Evolutionary conservation across 2,329 filamentous ascomycete genomes (phyloP).

Genomic region (Ambrosiella xylebori): DNA sequence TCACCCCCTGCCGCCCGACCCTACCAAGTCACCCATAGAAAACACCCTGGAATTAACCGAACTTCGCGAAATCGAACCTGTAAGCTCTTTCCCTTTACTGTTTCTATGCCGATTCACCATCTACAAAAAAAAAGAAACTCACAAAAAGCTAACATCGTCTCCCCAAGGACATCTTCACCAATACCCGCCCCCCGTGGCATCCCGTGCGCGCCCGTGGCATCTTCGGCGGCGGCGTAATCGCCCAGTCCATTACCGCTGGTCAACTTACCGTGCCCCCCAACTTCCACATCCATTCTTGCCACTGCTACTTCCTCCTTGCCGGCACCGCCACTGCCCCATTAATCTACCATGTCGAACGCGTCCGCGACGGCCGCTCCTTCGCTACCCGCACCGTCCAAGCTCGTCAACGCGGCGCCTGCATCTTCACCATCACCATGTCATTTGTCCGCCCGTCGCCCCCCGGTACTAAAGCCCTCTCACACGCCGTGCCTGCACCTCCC

Average conservation of each 20-base stretch:
- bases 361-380: constrained; percentile 78
- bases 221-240: constrained; percentile 84
- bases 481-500: constrained; percentile 44
- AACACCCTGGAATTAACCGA: constrained; percentile 77
- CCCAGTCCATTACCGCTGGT: constrained; percentile 74
- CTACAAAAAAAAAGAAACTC: too few species aligned
- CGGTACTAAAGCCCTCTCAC: constrained; percentile 36
- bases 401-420: constrained; percentile 67
- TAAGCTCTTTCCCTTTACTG: constrained; percentile 24
- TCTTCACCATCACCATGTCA: constrained; percentile 89
- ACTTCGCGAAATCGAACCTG: constrained; percentile 55
- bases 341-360: constrained; percentile 85
- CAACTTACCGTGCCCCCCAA: constrained; percentile 67
- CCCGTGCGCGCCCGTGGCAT: constrained; percentile 83
- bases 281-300: constrained; percentile 86
- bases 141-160: neutral
- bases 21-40: constrained; percentile 64
- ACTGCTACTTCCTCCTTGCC: constrained; percentile 96
- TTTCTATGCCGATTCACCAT: too few species aligned
- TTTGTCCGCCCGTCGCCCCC: constrained; percentile 55
- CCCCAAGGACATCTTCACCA: constrained; percentile 74
- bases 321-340: constrained; percentile 73
- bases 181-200: constrained; percentile 81
- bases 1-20: constrained; percentile 54
- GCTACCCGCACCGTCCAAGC: constrained; percentile 93